Percentiles rank a stretch among this genome's conserved stretches.
Evolutionary conservation across 176 grass and related monocot species (phyloP).

Genomic region (Triticum monococcum): DNA sequence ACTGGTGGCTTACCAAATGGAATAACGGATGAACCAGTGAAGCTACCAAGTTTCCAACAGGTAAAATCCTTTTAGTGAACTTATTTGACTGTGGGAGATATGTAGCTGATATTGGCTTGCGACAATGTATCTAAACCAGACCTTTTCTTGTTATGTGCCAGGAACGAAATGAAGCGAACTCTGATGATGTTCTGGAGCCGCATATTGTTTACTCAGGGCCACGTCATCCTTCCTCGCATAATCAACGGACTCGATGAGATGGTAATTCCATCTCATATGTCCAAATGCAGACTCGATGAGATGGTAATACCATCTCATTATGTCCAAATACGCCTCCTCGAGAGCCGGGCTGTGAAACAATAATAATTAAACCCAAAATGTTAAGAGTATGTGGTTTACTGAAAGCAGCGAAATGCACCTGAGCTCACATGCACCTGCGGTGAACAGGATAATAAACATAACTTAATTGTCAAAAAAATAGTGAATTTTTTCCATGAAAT

Average conservation of each 20-base stretch:
- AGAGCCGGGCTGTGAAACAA: neutral
- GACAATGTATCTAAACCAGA: neutral
- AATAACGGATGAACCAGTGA: neutral
- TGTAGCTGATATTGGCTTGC: neutral
- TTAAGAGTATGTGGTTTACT: neutral
- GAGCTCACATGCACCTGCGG: neutral
- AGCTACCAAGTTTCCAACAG: slow-evolving; percentile 19
- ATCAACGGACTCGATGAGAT: neutral
- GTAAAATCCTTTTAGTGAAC: slow-evolving; percentile 3
- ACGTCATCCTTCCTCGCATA: neutral
- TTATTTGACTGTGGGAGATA: neutral
- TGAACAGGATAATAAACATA: neutral
- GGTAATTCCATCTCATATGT: neutral
- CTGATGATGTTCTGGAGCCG: neutral
- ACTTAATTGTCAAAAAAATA: neutral
- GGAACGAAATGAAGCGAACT: neutral
- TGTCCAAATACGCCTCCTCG: neutral
- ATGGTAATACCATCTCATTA: neutral
- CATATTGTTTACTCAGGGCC: neutral
- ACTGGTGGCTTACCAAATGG: neutral
- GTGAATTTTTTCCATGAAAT: neutral
- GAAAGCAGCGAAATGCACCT: neutral
- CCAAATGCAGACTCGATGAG: neutral
- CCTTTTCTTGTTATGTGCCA: neutral
- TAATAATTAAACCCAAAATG: neutral